Evolutionary conservation across 2,329 filamentous ascomycete species (phyloP).

Genomic region (Cyclaneusma minus): DNA sequence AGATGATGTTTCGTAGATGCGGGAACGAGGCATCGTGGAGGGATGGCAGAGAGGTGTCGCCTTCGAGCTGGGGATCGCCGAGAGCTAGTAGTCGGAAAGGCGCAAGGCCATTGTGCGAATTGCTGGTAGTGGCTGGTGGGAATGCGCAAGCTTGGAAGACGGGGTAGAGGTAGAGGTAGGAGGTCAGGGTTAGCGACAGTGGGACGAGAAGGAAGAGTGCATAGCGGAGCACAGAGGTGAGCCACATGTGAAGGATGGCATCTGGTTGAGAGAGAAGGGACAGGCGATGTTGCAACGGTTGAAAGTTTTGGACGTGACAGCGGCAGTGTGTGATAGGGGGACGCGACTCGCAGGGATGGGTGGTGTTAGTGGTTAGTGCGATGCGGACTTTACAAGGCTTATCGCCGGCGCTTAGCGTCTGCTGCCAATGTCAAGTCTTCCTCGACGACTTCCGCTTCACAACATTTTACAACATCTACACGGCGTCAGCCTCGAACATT

Average conservation of each 20-base stretch:
- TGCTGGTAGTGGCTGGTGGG: slow-evolving; percentile 26
- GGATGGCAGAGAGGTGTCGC: slow-evolving; percentile 67
- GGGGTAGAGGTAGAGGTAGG: slow-evolving; percentile 82
- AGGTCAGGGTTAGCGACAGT: slow-evolving; percentile 51
- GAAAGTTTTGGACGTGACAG: no score
- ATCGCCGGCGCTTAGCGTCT: no score
- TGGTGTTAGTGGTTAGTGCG: no score
- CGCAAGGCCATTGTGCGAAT: slow-evolving; percentile 27
- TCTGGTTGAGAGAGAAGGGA: no score
- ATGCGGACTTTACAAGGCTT: no score
- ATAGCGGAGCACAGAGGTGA: slow-evolving; percentile 16
- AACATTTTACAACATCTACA: no score
- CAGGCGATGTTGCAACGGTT: no score
- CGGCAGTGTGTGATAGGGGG: no score
- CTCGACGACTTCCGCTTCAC: no score
- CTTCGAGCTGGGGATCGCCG: slow-evolving; percentile 87
- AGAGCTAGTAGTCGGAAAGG: slow-evolving; percentile 80
- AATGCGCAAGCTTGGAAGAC: slow-evolving; percentile 69
- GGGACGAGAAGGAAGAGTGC: slow-evolving; percentile 37
- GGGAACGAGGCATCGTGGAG: slow-evolving; percentile 36
- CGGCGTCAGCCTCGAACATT: no score
- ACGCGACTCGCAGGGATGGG: no score
- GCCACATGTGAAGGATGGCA: slow-evolving; percentile 16
- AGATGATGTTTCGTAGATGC: slow-evolving; percentile 25
- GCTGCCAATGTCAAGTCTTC: no score